A percentile compares a stretch with the other conserved stretches of the same genome.
Evolutionary conservation across 768 basidiomycete genomes (phyloP).

Genomic region (Termitomyces sp.): DNA sequence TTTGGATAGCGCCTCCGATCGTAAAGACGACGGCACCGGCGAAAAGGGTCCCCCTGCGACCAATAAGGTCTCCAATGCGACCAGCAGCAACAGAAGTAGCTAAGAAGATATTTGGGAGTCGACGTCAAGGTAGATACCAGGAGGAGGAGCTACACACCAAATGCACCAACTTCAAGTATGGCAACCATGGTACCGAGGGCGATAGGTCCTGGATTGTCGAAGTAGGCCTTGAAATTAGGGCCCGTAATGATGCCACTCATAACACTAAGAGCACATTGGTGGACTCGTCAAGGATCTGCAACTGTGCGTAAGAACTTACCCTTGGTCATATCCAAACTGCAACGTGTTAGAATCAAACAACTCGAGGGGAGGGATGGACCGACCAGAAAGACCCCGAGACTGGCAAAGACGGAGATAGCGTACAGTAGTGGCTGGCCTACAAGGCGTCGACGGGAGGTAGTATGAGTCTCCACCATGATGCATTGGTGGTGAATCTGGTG

Average conservation of each 20-base stretch:
- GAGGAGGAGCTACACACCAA: conserved; percentile 48
- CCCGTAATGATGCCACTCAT: conserved; percentile 93
- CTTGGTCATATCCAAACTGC: conserved; percentile 87
- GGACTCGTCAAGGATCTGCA: conserved; percentile 11
- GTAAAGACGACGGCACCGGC: conserved; percentile 73
- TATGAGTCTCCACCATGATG: conserved; percentile 45
- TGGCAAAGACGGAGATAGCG: conserved; percentile 76
- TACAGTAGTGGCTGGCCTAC: conserved; percentile 80
- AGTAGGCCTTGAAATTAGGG: conserved; percentile 77
- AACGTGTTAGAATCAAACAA: conserved; percentile 7
- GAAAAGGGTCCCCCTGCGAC: conserved; percentile 71
- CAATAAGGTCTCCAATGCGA: conserved; percentile 71
- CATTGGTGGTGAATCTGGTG: conserved; percentile 32
- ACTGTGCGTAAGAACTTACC: conserved; percentile 39
- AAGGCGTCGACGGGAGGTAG: conserved; percentile 43
- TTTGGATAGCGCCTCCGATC: conserved; percentile 72
- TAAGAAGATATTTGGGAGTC: conserved; percentile 24
- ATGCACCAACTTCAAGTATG: conserved; percentile 90
- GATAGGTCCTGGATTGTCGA: conserved; percentile 70
- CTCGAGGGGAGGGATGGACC: conserved; percentile 25
- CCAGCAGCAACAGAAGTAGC: conserved; percentile 89
- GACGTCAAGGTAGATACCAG: neutral
- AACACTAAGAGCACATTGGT: conserved; percentile 44
- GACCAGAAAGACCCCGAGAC: conserved; percentile 83
- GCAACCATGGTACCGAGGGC: conserved; percentile 94